Evolutionary conservation across 2,329 filamentous ascomycete species (phyloP), one percentile per base, ranked within the genome.

Genomic region (Calonectria pauciramosa): DNA sequence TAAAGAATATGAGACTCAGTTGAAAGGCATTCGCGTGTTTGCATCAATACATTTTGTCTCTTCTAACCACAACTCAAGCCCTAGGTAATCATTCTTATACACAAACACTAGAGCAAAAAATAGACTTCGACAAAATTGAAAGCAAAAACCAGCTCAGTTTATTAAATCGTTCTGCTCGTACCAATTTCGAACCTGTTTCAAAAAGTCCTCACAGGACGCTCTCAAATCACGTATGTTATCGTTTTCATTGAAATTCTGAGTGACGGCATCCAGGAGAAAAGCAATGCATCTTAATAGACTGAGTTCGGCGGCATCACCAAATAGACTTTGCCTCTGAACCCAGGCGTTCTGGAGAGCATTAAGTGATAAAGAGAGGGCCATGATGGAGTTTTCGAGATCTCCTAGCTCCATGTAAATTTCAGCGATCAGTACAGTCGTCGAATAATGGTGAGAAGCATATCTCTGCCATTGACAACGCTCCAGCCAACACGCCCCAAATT

Each of bases 201-300:
- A 10, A 7, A 51, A 23, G 26, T 13, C n/a, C n/a, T 51, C n/a
- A 10, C 13, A 51, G 10, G 47, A 51, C 4, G n/a, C n/a, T 26
- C n/a, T n/a, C 47, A 51, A 51, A 26, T 26, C 10, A 5, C n/a
- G 9, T 2, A 51, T 26, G 1, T 23, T 8, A n/a, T 51, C 47
- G 4, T 18, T 13, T 13, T 51, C 47, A 13, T 51, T 18, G n/a
- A 26, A 51, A 11, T 23, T 26, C 11, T 13, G 23, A 2, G 0
- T 1, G 20, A 7, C 9, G 26, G 1, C 2, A 26, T 26, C 13
- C n/a, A 23, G 23, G 0, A 13, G 3, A 13, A 1, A 4, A 5
- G 6, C 36, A 41, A 41, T 6, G 10, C 7, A 2, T 1, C 4
- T 1, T 14, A 14, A 41, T 41, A 18, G 11, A 14, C 16, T 2